Conservation (phyloP, 768 basidiomycete genomes). For the Tephrocybe rancida region DNA sequence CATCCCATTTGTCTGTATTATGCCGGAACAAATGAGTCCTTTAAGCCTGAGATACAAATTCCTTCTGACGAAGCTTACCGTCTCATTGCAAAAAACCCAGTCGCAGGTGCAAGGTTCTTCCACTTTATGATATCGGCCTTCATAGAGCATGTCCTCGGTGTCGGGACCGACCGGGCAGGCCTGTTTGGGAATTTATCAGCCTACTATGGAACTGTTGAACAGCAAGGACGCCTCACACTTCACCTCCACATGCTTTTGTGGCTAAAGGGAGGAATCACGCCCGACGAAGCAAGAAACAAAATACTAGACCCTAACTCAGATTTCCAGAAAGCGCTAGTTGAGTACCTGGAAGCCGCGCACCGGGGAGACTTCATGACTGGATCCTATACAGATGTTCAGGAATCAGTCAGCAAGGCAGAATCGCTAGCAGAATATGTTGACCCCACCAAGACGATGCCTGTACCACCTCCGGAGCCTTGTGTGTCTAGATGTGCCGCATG, state of each 20-base stretch:
- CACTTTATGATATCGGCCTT: slow-evolving; percentile 27
- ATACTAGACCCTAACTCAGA: slow-evolving; percentile 1
- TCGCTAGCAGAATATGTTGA: no score
- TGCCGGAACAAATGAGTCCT: slow-evolving; percentile 23
- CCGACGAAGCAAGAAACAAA: slow-evolving; percentile 4
- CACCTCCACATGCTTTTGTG: slow-evolving; percentile 30
- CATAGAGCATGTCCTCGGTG: slow-evolving; percentile 23
- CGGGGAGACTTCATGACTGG: slow-evolving; percentile 1
- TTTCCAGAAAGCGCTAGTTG: background rate
- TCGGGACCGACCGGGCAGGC: slow-evolving; percentile 14
- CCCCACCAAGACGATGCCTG: no score
- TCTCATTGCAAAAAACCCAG: slow-evolving; percentile 20
- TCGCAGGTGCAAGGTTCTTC: slow-evolving; percentile 34
- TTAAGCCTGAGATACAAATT: slow-evolving; percentile 10
- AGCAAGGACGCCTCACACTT: slow-evolving; percentile 27
- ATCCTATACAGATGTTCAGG: no score
- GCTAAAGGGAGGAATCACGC: slow-evolving; percentile 14
- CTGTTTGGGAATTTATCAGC: slow-evolving; percentile 26
- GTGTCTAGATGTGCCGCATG: no score
- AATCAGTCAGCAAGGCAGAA: no score
- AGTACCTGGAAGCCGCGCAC: slow-evolving; percentile 3
- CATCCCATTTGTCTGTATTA: slow-evolving; percentile 37
- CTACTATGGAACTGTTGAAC: slow-evolving; percentile 33
- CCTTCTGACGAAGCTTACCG: background rate
- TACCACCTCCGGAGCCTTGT: no score